A percentile compares a stretch with the other conserved stretches of the same genome.
Conservation (phyloP, 768 basidiomycete genomes). For the Suillus subluteus region DNA sequence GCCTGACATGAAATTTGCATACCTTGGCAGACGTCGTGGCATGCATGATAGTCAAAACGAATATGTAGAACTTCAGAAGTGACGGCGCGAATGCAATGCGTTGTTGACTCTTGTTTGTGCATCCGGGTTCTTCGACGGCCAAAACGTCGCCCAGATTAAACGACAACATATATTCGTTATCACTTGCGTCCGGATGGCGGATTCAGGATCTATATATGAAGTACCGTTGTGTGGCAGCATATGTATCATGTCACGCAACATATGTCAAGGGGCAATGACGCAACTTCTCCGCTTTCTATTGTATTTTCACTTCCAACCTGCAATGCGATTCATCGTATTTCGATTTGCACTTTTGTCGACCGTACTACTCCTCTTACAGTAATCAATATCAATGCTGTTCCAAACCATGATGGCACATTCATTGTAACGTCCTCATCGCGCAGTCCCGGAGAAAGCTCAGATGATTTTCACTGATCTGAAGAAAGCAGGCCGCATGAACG, state of each 20-base stretch:
- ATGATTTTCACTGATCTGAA: conserved; percentile 38
- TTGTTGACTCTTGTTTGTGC: too few relatives aligned
- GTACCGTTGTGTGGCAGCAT: neutral
- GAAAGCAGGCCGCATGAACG: conserved; percentile 57
- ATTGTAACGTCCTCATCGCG: neutral
- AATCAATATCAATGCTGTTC: neutral
- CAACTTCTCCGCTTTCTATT: neutral
- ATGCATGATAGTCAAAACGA: conserved; percentile 21
- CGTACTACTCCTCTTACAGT: neutral
- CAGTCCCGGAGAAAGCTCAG: conserved; percentile 20
- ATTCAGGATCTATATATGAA: neutral
- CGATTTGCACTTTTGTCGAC: neutral
- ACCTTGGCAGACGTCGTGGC: conserved; percentile 34
- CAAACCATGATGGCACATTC: neutral
- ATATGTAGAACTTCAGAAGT: neutral
- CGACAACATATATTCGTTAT: neutral
- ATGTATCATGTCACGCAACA: neutral
- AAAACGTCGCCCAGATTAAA: neutral
- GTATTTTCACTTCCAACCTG: neutral
- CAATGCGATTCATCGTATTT: neutral
- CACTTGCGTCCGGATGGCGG: neutral
- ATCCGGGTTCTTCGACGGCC: too few relatives aligned
- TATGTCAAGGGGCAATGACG: neutral
- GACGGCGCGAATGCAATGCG: too few relatives aligned
- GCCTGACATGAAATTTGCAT: neutral